Base-by-base conservation (phyloP, 805 yeast genomes). In the Candida succiphila region DNA sequence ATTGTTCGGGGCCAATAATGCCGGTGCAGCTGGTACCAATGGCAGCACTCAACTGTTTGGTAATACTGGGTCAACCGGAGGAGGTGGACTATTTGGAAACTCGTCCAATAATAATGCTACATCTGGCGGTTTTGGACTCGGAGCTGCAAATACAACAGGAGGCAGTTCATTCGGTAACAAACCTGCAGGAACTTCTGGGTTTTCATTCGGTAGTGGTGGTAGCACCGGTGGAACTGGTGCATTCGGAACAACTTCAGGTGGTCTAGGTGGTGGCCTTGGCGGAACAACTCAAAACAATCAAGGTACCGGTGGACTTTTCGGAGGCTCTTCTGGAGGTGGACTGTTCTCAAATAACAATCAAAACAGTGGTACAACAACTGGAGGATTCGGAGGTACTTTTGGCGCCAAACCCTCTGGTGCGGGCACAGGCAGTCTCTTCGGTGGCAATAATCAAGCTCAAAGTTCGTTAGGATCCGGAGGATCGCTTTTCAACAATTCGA, bases 281-380 rank as follows among this genome's bases (percentile, higher is more conserved):
- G 65, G 36, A 33, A 38, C 36, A 17, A 41, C 43, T 21, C 23
- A 21, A 21, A n/a, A n/a, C n/a, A n/a, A n/a, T n/a, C n/a, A n/a
- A n/a, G n/a, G n/a, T n/a, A 28, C 44, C 1, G 62, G 64, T 14
- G 68, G 69, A 2, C 36, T 64, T 27, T 66, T 67, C 44, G 71
- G 69, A 14, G 36, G 10, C 23, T 8, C 7, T 27, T 51, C 52
- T 16, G 42, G 50, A 5, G 40, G 48, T 21, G 23, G 23, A 8
- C 23, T 21, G 7, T 67, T 64, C 51, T 66, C 68, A 14, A 51
- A 45, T 42, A 44, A 55, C 39, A 43, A 25, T 20, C 29, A 36
- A 13, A 34, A 37, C 10, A 37, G 39, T 28, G 37, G 43, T 24
- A 25, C 42, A 16, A 31, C 46, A 30, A 43, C 58, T 17, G 47